A percentile compares a stretch with the other conserved stretches of the same genome.
phyloP scores from a whole-genome alignment of 2,329 filamentous ascomycete species.

The Penicillium vulpinum region DNA sequence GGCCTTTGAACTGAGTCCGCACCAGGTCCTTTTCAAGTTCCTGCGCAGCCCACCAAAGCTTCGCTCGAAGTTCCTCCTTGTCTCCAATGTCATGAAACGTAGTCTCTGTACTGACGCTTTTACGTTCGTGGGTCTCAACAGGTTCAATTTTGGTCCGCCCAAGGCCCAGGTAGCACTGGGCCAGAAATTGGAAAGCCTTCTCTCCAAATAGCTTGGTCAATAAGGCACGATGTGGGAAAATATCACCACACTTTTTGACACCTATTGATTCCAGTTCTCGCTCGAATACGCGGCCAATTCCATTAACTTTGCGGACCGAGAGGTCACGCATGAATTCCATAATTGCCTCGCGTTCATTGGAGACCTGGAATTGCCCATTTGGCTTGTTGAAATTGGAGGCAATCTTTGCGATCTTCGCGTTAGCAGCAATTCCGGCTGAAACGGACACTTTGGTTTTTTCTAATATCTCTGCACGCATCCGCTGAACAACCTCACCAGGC shows the following conservation, averaged over 20 bases:
- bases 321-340: conserved; percentile 83
- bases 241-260: conserved; percentile 83
- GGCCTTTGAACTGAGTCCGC: conserved; percentile 77
- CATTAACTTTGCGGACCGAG: conserved; percentile 87
- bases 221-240: conserved; percentile 73
- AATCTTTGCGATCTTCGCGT: conserved; percentile 92
- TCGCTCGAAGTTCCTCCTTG: conserved; percentile 67
- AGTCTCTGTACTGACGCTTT: conserved; percentile 90
- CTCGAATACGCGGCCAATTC: conserved; percentile 91
- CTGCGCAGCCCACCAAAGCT: conserved; percentile 76
- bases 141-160: conserved; percentile 83
- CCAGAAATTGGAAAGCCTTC: conserved; percentile 84
- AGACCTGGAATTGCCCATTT: conserved; percentile 81
- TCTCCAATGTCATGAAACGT: conserved; percentile 82
- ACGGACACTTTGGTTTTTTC: conserved; percentile 80
- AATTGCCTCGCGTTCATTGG: conserved; percentile 70
- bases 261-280: conserved; percentile 85
- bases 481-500: conserved; percentile 71
- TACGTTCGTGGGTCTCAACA: conserved; percentile 84
- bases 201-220: conserved; percentile 81
- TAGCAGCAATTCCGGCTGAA: conserved; percentile 90
- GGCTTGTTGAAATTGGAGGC: conserved; percentile 95
- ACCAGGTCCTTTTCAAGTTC: conserved; percentile 84
- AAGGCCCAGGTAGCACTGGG: conserved; percentile 80
- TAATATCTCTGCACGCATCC: conserved; percentile 75